Evolutionary conservation across 2,329 filamentous ascomycete genomes (phyloP).

Genomic region (Botrytis fragariae): DNA sequence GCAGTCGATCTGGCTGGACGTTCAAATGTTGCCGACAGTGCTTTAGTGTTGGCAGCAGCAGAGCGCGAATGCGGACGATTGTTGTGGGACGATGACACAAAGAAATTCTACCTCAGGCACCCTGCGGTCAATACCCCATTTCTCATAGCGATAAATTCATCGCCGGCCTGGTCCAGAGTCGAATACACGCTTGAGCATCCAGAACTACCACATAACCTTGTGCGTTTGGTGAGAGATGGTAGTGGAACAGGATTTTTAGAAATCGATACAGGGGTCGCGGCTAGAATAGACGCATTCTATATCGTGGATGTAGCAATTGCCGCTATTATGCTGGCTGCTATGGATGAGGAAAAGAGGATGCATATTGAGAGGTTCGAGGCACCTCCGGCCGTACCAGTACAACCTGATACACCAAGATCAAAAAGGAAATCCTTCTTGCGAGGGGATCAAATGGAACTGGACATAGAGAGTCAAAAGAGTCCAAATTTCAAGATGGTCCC

Average conservation of each 20-base stretch:
- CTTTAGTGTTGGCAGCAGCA: constrained; percentile 59
- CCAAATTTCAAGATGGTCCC: constrained; percentile 30
- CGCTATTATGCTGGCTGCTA: constrained; percentile 58
- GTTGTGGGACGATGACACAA: constrained; percentile 65
- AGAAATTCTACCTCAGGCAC: constrained; percentile 61
- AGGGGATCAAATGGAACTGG: constrained; percentile 59
- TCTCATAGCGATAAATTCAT: constrained; percentile 57
- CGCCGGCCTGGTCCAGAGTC: constrained; percentile 56
- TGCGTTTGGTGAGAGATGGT: constrained; percentile 58
- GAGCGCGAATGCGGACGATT: constrained; percentile 68
- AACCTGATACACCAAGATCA: constrained; percentile 30
- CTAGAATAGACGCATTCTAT: constrained; percentile 59
- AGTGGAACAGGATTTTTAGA: constrained; percentile 60
- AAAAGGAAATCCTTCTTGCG: constrained; percentile 36
- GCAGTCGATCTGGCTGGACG: constrained; percentile 50
- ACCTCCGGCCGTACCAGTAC: constrained; percentile 45
- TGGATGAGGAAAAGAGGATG: constrained; percentile 53
- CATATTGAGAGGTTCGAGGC: constrained; percentile 57
- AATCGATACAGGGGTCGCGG: constrained; percentile 57
- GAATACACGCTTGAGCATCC: constrained; percentile 66
- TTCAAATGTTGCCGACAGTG: constrained; percentile 50
- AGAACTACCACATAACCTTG: constrained; percentile 59
- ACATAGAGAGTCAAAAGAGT: constrained; percentile 59
- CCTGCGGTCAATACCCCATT: constrained; percentile 63
- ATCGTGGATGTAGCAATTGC: constrained; percentile 61